Percentiles rank a stretch among this genome's conserved stretches.
These are phyloP conservation scores for Vitellaria paradoxa DNA, from an alignment of 179 eudicot species.

Conservation along the genomic window DNA sequence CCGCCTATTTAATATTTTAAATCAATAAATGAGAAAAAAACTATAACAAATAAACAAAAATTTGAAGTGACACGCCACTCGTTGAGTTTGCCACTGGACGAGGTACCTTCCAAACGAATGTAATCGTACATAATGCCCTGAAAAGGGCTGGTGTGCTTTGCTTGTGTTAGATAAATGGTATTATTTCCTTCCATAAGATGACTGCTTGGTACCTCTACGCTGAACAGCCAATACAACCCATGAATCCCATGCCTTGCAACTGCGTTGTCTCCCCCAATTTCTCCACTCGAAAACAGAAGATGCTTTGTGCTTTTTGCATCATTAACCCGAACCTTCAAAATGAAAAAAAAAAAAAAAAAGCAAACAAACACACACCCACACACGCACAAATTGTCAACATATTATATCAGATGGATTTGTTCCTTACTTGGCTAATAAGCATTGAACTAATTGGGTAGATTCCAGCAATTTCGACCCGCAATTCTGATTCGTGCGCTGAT, in stretches of 20 bases:
- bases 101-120: slow-evolving; percentile 62
- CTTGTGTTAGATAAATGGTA: slow-evolving; percentile 56
- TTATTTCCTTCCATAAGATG: slow-evolving; percentile 50
- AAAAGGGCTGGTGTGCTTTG: slow-evolving; percentile 45
- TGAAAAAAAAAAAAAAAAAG: neutral
- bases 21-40: too few species aligned
- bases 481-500: slow-evolving; percentile 32
- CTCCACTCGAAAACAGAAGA: slow-evolving; percentile 51
- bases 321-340: slow-evolving; percentile 53
- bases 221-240: slow-evolving; percentile 57
- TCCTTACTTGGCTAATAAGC: neutral
- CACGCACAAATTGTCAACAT: too few species aligned
- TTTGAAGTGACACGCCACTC: too few species aligned
- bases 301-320: slow-evolving; percentile 23
- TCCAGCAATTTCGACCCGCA: slow-evolving; percentile 26
- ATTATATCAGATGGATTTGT: neutral
- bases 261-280: slow-evolving; percentile 68
- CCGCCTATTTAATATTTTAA: too few species aligned
- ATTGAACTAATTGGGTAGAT: neutral
- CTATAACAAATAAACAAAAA: too few species aligned
- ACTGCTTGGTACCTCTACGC: slow-evolving; percentile 34
- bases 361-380: too few species aligned
- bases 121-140: slow-evolving; percentile 75
- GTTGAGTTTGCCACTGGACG: neutral
- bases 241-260: slow-evolving; percentile 76